phyloP scores from a whole-genome alignment of 2,329 filamentous ascomycete genomes.

The Colletotrichum sp. region DNA sequence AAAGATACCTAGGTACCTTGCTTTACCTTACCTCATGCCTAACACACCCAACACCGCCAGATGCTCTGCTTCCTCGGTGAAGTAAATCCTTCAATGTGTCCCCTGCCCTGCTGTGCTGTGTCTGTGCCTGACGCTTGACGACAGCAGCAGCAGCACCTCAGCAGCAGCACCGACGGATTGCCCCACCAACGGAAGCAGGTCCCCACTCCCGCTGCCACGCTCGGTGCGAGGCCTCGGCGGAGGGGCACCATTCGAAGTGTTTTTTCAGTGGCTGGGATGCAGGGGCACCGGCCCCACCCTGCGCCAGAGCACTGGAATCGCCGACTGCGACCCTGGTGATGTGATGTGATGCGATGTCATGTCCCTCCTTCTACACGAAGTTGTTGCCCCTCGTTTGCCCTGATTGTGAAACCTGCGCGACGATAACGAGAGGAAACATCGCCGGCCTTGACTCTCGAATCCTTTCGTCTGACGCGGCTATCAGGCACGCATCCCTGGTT shows the following conservation, averaged over 20 bases:
- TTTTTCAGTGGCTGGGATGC: slow-evolving; percentile 16
- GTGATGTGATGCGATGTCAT: background rate
- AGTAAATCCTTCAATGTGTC: background rate
- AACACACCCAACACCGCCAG: background rate
- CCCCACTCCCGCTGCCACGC: background rate
- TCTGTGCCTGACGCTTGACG: background rate
- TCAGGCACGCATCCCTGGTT: background rate
- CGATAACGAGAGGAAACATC: background rate
- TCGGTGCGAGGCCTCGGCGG: background rate
- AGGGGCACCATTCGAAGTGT: background rate
- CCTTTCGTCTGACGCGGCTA: background rate
- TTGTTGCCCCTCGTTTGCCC: background rate
- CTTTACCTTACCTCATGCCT: background rate
- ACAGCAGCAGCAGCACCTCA: background rate
- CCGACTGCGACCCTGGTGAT: too few relatives aligned
- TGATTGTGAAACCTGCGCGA: background rate
- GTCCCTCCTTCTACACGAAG: background rate
- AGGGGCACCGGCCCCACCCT: background rate
- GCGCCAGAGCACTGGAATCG: background rate
- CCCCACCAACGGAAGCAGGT: background rate
- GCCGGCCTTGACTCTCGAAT: background rate
- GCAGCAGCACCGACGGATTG: background rate
- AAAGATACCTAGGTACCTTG: background rate
- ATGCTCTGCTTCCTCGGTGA: background rate
- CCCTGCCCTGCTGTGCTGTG: background rate